Conservation (phyloP, 2,329 filamentous ascomycete species). For the Thermoascus crustaceus region DNA sequence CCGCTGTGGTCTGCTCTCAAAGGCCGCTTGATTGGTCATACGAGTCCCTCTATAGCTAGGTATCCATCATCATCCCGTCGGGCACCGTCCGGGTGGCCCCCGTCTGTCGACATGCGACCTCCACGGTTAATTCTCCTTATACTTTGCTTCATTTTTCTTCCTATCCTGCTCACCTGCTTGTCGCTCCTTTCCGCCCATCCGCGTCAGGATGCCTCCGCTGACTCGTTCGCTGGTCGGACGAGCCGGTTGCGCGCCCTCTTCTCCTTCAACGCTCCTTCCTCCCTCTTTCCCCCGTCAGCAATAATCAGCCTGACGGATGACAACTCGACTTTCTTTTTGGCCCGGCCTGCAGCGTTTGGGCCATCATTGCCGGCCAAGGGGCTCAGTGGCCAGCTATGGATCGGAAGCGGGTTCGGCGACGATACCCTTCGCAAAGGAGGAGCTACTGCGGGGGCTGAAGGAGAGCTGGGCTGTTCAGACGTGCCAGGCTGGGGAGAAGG, state of each 20-base stretch:
- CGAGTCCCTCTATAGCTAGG: not conserved
- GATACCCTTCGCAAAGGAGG: constrained; percentile 57
- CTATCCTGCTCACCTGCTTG: constrained; percentile 40
- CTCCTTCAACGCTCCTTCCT: constrained; percentile 68
- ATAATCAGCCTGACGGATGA: constrained; percentile 95
- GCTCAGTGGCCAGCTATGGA: constrained; percentile 84
- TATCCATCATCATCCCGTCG: not conserved
- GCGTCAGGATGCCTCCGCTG: constrained; percentile 28
- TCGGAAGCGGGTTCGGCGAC: constrained; percentile 84
- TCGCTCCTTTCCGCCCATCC: constrained; percentile 35
- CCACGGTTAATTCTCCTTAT: constrained; percentile 40
- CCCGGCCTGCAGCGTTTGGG: constrained; percentile 87
- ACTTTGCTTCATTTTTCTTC: constrained; percentile 40
- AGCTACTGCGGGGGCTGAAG: constrained; percentile 50
- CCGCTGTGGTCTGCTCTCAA: no score
- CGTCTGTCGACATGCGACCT: constrained; percentile 35
- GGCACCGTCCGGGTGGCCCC: not conserved
- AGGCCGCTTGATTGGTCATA: no score
- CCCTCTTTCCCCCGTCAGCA: constrained; percentile 88
- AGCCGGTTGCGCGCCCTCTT: constrained; percentile 52
- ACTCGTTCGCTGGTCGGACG: constrained; percentile 28
- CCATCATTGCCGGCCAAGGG: constrained; percentile 66
- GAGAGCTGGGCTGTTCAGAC: constrained; percentile 91
- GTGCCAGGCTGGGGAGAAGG: constrained; percentile 76
- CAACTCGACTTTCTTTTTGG: constrained; percentile 94